phyloP scores from a whole-genome alignment of 208 protist genomes.

The Leishmania amazonensis region DNA sequence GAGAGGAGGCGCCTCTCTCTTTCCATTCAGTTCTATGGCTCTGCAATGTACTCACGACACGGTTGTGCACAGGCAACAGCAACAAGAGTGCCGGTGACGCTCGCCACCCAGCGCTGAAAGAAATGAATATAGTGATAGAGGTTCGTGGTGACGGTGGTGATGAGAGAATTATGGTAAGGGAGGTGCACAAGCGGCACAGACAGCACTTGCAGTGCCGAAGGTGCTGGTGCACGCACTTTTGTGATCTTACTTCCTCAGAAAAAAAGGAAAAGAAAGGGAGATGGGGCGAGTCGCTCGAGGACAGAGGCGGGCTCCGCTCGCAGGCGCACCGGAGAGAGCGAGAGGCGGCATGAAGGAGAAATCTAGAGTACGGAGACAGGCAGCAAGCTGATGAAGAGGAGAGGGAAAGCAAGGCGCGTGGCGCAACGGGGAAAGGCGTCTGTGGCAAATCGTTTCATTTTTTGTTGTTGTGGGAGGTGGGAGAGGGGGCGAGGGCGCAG shows the following conservation, averaged over 20 bases:
- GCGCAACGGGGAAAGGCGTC: too few relatives aligned
- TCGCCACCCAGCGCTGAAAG: background rate
- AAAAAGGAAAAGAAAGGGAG: background rate
- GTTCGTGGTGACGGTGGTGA: background rate
- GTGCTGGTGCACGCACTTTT: background rate
- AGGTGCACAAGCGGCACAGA: background rate
- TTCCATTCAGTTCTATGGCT: conserved; percentile 1
- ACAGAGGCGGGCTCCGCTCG: background rate
- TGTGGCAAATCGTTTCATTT: background rate
- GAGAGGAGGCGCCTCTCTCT: background rate
- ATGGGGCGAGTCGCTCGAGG: too few relatives aligned
- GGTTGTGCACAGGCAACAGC: background rate
- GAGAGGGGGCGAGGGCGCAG: background rate
- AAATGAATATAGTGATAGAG: background rate
- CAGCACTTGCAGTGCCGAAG: background rate
- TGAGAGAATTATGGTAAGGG: background rate
- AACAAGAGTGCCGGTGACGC: background rate
- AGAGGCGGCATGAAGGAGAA: background rate
- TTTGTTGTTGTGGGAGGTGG: background rate
- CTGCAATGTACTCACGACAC: background rate
- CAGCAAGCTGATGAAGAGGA: background rate
- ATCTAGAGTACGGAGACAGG: background rate
- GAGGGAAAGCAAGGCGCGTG: background rate
- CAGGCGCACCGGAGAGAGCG: background rate
- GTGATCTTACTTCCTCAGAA: background rate